phyloP scores from a whole-genome alignment of 805 yeast genomes.

The Cyberlindnera saturnus region DNA sequence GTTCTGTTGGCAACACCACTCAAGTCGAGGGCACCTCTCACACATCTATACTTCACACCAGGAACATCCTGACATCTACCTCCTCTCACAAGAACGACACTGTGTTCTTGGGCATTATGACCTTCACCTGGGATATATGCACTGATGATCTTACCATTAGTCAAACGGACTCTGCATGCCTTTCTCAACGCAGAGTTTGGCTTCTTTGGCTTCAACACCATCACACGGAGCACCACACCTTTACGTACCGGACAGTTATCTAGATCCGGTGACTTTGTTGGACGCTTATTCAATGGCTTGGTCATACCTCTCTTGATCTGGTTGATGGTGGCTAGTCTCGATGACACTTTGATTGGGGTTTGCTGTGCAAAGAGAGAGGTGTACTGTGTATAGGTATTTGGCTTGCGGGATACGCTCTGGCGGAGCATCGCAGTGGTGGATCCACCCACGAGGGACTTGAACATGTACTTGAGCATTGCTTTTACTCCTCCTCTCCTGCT shows the following conservation, averaged over 20 bases:
- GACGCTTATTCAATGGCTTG: slow-evolving; percentile 41
- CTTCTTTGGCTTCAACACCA: slow-evolving; percentile 95
- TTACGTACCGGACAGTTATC: slow-evolving; percentile 79
- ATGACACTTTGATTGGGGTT: slow-evolving; percentile 11
- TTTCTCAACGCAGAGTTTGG: slow-evolving; percentile 98
- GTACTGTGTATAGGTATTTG: slow-evolving; percentile 5
- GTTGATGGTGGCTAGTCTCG: slow-evolving; percentile 58
- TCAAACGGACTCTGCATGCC: slow-evolving; percentile 88
- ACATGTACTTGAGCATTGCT: slow-evolving; percentile 19
- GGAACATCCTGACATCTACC: slow-evolving; percentile 98
- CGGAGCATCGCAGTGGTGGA: slow-evolving; percentile 14
- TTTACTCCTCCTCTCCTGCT: no score
- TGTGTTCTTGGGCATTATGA: slow-evolving; percentile 96
- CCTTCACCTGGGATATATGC: slow-evolving; percentile 99
- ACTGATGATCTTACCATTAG: slow-evolving; percentile 82
- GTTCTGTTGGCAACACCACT: slow-evolving; percentile 92
- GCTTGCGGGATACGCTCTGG: slow-evolving; percentile 5
- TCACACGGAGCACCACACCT: slow-evolving; percentile 90
- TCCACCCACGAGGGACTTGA: slow-evolving; percentile 18
- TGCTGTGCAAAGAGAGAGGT: slow-evolving; percentile 8
- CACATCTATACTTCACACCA: slow-evolving; percentile 92
- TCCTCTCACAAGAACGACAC: slow-evolving; percentile 94
- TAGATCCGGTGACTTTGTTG: slow-evolving; percentile 73
- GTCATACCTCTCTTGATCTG: slow-evolving; percentile 67
- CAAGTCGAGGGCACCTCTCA: slow-evolving; percentile 89